Percentiles rank a stretch among this genome's conserved stretches.
These are phyloP conservation scores for Mrakia blollopis DNA, from an alignment of 768 basidiomycete genomes.

Conservation along the genomic window DNA sequence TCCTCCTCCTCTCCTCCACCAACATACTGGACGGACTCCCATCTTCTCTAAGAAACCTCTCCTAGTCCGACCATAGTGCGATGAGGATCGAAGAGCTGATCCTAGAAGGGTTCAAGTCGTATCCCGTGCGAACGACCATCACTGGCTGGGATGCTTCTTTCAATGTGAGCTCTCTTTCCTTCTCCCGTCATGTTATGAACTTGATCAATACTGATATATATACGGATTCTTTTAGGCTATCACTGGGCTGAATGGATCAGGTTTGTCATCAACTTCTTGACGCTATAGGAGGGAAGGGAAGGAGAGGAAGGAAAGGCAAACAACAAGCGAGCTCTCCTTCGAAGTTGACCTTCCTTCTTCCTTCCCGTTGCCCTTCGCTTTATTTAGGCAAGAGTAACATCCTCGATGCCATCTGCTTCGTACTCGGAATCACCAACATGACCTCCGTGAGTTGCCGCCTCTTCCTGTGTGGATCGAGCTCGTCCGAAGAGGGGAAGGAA, in stretches of 20 bases:
- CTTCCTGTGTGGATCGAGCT: neutral
- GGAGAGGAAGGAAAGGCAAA: neutral
- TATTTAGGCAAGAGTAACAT: constrained; percentile 87
- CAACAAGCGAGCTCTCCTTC: neutral
- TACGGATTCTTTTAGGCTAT: constrained; percentile 51
- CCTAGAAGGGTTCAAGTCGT: constrained; percentile 57
- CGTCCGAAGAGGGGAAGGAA: neutral
- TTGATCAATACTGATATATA: neutral
- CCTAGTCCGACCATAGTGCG: too few species aligned
- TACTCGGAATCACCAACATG: constrained; percentile 96
- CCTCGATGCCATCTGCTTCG: constrained; percentile 98
- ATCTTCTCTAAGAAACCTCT: too few species aligned
- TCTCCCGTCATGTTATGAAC: too few species aligned
- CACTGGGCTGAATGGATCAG: constrained; percentile 59
- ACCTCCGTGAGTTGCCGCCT: constrained; percentile 56
- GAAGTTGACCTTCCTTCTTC: neutral
- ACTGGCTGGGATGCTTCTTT: constrained; percentile 96
- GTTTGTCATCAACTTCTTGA: constrained; percentile 27
- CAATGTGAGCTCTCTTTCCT: constrained; percentile 56
- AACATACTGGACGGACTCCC: too few species aligned
- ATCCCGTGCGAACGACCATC: constrained; percentile 91
- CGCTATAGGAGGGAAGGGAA: neutral
- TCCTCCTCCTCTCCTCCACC: too few species aligned
- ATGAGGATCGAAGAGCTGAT: constrained; percentile 96
- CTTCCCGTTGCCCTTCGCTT: neutral